Conservation (phyloP, 2,329 filamentous ascomycete genomes). For the Pseudocercospora fuligena region DNA sequence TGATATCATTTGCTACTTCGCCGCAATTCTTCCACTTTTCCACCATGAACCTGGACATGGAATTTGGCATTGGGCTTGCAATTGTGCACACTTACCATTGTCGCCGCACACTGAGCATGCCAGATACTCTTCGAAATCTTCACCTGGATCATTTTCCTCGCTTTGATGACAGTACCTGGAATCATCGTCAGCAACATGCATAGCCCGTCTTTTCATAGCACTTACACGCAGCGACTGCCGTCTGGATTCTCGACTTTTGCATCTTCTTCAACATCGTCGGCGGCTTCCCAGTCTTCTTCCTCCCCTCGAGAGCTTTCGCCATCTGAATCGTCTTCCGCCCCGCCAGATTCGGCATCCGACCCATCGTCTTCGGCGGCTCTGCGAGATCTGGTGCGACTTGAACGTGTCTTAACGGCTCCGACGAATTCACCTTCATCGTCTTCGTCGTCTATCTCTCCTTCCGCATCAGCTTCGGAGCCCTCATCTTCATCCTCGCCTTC, state of each 20-base stretch:
- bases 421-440: conserved; percentile 51
- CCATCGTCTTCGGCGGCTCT: conserved; percentile 43
- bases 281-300: conserved; percentile 59
- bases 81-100: conserved; percentile 68
- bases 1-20: conserved; percentile 34
- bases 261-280: conserved; percentile 59
- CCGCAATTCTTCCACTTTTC: conserved; percentile 33
- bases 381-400: conserved; percentile 41
- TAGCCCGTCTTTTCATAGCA: conserved; percentile 29
- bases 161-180: conserved; percentile 79
- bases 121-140: conserved; percentile 80
- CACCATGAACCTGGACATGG: conserved; percentile 25
- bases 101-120: conserved; percentile 78
- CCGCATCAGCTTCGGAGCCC: conserved; percentile 55
- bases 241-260: conserved; percentile 57
- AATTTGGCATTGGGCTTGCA: conserved; percentile 3
- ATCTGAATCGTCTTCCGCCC: conserved; percentile 39
- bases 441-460: conserved; percentile 54
- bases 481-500: conserved; percentile 42
- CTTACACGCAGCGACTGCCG: conserved; percentile 69
- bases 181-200: conserved; percentile 28
- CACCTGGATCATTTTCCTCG: conserved; percentile 80
- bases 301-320: conserved; percentile 56
- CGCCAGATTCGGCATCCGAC: conserved; percentile 46
- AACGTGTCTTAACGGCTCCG: conserved; percentile 44